A percentile compares a stretch with the other conserved stretches of the same genome.
Conservation (phyloP, 345 rosid genomes). For the Pistacia integerrima region DNA sequence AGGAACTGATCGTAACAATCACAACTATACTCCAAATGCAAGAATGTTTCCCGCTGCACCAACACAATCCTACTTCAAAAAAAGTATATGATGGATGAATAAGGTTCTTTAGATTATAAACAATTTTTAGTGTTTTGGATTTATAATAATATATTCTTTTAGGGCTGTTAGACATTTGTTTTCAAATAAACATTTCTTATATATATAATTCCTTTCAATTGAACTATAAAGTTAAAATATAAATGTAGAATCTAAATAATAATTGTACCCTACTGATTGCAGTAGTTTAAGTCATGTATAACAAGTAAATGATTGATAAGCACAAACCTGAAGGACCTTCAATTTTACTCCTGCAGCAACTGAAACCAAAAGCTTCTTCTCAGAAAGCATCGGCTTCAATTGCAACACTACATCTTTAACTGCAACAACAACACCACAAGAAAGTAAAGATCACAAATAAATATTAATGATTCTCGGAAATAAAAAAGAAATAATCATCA, state of each 20-base stretch:
- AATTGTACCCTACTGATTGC: neutral
- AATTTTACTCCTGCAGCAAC: conserved; percentile 84
- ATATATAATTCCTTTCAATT: too few relatives aligned
- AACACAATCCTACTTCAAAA: neutral
- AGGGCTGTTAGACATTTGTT: too few relatives aligned
- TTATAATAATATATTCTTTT: too few relatives aligned
- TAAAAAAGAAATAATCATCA: neutral
- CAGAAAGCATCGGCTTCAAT: conserved; percentile 59
- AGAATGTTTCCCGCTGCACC: neutral
- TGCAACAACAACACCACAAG: conserved; percentile 24
- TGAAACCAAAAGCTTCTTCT: conserved; percentile 82
- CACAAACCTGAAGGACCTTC: conserved; percentile 79
- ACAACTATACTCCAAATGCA: neutral
- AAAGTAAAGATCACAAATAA: neutral
- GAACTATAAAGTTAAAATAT: too few relatives aligned
- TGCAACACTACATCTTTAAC: conserved; percentile 67
- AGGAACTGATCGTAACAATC: neutral
- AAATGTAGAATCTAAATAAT: too few relatives aligned
- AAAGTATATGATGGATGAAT: neutral
- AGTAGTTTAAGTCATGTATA: neutral
- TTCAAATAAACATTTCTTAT: too few relatives aligned
- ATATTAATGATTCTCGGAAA: neutral
- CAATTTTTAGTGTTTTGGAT: neutral
- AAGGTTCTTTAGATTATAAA: neutral
- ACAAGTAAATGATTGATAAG: neutral